phyloP scores from a whole-genome alignment of 495 filamentous ascomycete genomes.

The Articulospora tetracladia region DNA sequence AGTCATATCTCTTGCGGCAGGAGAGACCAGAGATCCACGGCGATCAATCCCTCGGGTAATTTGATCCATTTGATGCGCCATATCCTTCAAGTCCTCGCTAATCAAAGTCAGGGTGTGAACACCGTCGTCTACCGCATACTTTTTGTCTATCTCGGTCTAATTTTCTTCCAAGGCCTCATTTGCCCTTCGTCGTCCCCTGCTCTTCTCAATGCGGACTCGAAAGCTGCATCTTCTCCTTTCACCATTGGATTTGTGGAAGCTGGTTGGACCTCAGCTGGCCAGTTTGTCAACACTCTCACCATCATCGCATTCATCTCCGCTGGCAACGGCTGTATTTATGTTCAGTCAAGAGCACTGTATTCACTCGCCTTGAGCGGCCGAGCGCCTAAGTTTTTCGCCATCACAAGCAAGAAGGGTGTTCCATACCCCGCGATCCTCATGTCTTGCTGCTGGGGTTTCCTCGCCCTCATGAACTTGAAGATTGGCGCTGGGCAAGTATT shows the following conservation, averaged over 20 bases:
- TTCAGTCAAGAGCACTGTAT: constrained; percentile 60
- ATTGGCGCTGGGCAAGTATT: constrained; percentile 43
- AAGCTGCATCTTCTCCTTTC: constrained; percentile 5
- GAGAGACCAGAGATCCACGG: constrained; percentile 65
- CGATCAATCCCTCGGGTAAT: constrained; percentile 62
- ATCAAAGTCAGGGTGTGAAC: not conserved
- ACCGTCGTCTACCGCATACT: constrained; percentile 61
- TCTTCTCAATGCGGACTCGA: constrained; percentile 41
- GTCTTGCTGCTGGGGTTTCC: constrained; percentile 59
- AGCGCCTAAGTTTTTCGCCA: constrained; percentile 62
- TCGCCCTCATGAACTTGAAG: constrained; percentile 63
- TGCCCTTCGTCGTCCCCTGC: constrained; percentile 49
- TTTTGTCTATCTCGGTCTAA: constrained; percentile 62
- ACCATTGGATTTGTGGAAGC: constrained; percentile 58
- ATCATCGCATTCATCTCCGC: constrained; percentile 66
- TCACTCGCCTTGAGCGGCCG: constrained; percentile 63
- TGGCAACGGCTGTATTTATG: constrained; percentile 66
- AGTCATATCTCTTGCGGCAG: constrained; percentile 54
- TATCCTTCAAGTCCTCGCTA: not conserved
- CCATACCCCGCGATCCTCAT: constrained; percentile 60
- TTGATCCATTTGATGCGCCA: constrained; percentile 40
- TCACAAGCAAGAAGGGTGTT: constrained; percentile 59
- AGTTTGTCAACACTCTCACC: constrained; percentile 71
- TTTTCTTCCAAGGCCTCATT: constrained; percentile 66
- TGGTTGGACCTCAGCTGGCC: constrained; percentile 48